Conservation (phyloP, 2,329 filamentous ascomycete species). For the Ascochyta pisi region DNA sequence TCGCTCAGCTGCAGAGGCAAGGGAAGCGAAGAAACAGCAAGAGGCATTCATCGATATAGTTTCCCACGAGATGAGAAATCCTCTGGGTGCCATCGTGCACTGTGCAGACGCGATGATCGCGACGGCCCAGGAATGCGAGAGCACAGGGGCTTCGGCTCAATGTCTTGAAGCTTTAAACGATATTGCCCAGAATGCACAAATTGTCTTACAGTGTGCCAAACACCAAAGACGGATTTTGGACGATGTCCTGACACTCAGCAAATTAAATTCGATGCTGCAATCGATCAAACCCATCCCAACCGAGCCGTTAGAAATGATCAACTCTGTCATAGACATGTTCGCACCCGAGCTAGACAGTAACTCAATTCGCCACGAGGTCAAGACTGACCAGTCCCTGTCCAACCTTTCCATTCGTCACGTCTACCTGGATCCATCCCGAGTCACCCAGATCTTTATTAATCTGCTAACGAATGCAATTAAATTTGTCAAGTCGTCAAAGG, state of each 20-base stretch:
- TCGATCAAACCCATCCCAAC: conserved; percentile 48
- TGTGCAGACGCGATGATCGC: conserved; percentile 50
- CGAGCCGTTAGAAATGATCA: conserved; percentile 39
- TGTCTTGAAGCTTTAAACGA: conserved; percentile 27
- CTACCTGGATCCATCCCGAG: conserved; percentile 49
- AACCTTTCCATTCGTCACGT: conserved; percentile 45
- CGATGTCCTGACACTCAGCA: conserved; percentile 54
- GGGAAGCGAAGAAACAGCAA: conserved; percentile 43
- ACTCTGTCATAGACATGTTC: conserved; percentile 42
- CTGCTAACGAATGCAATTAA: conserved; percentile 64
- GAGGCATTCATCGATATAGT: conserved; percentile 45
- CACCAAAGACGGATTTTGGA: conserved; percentile 56
- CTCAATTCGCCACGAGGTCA: conserved; percentile 31
- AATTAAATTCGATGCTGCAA: conserved; percentile 51
- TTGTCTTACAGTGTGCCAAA: conserved; percentile 52
- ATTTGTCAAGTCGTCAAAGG: conserved; percentile 43
- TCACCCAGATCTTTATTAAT: conserved; percentile 77
- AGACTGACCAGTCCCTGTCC: conserved; percentile 43
- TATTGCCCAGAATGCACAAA: conserved; percentile 43
- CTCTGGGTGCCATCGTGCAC: conserved; percentile 51
- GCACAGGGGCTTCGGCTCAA: conserved; percentile 3
- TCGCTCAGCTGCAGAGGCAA: conserved; percentile 39
- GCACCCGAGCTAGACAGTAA: conserved; percentile 37
- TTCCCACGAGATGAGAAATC: conserved; percentile 54
- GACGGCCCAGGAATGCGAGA: conserved; percentile 31